These are phyloP conservation scores for Mimosa pudica DNA, from an alignment of 306 rosid genomes.

Conservation along the genomic window DNA sequence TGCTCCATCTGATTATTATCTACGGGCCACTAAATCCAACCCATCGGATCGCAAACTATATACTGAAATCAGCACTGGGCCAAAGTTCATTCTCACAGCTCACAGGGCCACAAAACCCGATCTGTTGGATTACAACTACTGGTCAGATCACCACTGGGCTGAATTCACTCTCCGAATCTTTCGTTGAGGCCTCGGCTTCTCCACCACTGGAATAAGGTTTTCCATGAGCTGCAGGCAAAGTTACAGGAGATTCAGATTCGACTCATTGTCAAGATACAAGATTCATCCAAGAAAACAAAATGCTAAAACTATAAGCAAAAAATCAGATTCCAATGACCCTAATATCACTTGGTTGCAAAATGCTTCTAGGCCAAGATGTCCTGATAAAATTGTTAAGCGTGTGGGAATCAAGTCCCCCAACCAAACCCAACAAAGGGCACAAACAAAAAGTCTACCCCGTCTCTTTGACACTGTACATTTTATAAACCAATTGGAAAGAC, in stretches of 20 bases:
- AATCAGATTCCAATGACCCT: background rate
- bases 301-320: background rate
- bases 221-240: slow-evolving; percentile 65
- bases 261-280: slow-evolving; percentile 3
- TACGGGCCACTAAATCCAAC: slow-evolving; percentile 23
- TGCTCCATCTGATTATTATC: slow-evolving; percentile 31
- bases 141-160: slow-evolving; percentile 21
- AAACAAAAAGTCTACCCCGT: background rate
- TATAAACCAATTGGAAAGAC: slow-evolving; percentile 20
- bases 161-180: slow-evolving; percentile 61
- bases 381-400: background rate
- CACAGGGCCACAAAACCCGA: background rate
- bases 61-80: slow-evolving; percentile 42
- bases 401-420: background rate
- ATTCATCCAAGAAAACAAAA: background rate
- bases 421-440: background rate
- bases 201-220: slow-evolving; percentile 54
- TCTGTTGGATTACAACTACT: background rate
- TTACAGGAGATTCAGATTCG: background rate
- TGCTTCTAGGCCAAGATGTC: background rate
- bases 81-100: background rate
- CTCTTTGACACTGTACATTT: background rate
- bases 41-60: slow-evolving; percentile 11
- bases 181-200: slow-evolving; percentile 47
- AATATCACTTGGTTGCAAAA: background rate